Percentiles rank a stretch among this genome's conserved stretches.
phyloP scores from a whole-genome alignment of 306 rosid genomes.

The Senna tora region DNA sequence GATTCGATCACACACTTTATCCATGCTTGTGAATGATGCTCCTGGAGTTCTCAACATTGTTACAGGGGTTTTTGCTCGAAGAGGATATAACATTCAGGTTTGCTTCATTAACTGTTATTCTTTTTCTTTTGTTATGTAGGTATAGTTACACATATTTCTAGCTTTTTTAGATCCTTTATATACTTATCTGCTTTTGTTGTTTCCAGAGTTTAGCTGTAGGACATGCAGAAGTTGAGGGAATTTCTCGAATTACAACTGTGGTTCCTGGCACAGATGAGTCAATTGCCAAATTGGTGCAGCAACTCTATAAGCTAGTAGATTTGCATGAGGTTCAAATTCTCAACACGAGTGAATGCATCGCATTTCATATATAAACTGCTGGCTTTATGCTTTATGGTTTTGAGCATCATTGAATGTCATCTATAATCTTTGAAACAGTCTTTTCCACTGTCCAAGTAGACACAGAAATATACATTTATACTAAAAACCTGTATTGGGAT shows the following conservation, averaged over 20 bases:
- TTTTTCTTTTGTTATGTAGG: constrained; percentile 9
- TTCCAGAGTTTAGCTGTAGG: constrained; percentile 90
- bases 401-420: constrained; percentile 14
- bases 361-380: constrained; percentile 28
- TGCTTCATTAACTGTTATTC: constrained; percentile 6
- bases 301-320: constrained; percentile 74
- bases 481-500: constrained; percentile 28
- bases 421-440: constrained; percentile 14
- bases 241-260: constrained; percentile 84
- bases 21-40: constrained; percentile 74
- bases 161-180: constrained; percentile 12
- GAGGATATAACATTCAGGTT: constrained; percentile 94
- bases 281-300: constrained; percentile 74
- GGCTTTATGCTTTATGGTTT: constrained; percentile 12
- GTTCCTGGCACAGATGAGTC: constrained; percentile 91
- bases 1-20: constrained; percentile 77
- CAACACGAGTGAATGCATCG: constrained; percentile 31
- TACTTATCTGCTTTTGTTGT: constrained; percentile 37
- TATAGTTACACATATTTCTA: constrained; percentile 6
- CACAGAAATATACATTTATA: constrained; percentile 4
- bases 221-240: constrained; percentile 81
- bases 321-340: constrained; percentile 65
- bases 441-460: constrained; percentile 20
- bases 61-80: constrained; percentile 83
- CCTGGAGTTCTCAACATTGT: constrained; percentile 83